Base-by-base conservation (phyloP, 306 rosid species). In the Fragaria vesca region DNA sequence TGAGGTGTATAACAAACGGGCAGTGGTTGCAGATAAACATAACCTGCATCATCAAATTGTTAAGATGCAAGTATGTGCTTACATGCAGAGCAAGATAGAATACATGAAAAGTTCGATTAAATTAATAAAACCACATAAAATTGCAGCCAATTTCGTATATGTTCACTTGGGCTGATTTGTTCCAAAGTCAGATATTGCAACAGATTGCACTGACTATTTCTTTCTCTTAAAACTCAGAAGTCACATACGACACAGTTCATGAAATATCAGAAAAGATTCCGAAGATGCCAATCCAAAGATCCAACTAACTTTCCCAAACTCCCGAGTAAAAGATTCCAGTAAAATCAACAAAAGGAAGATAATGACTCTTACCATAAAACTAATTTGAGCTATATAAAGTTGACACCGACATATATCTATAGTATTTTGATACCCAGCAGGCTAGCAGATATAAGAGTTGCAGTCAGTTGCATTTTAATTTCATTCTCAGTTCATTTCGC, bases 21-120 rank as follows among this genome's bases (percentile, higher is more conserved):
- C 97, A 92, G 73, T 92, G 98, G 81, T 92, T 95, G 91, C 98
- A 95, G 69, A 95, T 80, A 88, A 95, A 95, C 98, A 95, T 95
- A 81, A 95, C 98, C 98, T 95, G 97, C 85, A 55, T 15, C 38
- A 75, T 61, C 74, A 69, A 60, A 66, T 34, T 38, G 76, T 57
- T 65, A 21, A 66, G 48, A 50, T 17, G 38, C 40, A 34, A 34
- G 45, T 40, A 40, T 1, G 45, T 7, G 9, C 42, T 5, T 1
- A 40, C 45, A 40, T 40, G 45, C 9, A 40, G 5, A 40, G 45
- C 45, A 40, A 40, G 45, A 6, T 1, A 40, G 45, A 40, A 40
- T 40, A 40, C 9, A 40, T 40, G 45, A 40, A 40, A 40, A 40
- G 8, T 10, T 71, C 18, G 12, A 32, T 20, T 50, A 9, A 30